phyloP scores from a whole-genome alignment of 2,329 filamentous ascomycete genomes.

The Alternaria arbusti region DNA sequence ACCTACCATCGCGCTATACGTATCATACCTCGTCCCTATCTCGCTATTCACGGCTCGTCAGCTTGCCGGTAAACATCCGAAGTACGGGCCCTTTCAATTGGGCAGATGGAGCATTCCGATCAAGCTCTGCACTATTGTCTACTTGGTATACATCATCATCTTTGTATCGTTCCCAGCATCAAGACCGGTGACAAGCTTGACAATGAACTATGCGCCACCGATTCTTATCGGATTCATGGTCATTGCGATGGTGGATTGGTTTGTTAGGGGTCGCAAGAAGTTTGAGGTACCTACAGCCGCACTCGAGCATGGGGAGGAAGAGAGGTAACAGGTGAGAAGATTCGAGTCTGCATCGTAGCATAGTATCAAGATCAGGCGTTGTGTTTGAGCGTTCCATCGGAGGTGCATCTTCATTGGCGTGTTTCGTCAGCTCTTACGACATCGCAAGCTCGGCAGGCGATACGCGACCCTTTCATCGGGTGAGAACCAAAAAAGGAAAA shows the following conservation, averaged over 20 bases:
- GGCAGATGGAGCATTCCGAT: conserved; percentile 43
- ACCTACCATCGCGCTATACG: conserved; percentile 25
- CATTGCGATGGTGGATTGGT: conserved; percentile 24
- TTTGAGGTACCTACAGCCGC: conserved; percentile 15
- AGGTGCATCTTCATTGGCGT: too few relatives aligned
- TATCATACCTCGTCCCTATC: conserved; percentile 36
- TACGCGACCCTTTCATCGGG: too few relatives aligned
- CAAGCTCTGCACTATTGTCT: conserved; percentile 43
- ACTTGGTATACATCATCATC: conserved; percentile 43
- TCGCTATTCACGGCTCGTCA: conserved; percentile 28
- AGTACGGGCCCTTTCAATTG: conserved; percentile 39
- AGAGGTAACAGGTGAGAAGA: not conserved
- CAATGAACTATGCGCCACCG: conserved; percentile 24
- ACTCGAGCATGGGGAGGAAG: not conserved
- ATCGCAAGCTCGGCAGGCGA: too few relatives aligned
- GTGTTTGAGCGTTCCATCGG: too few relatives aligned
- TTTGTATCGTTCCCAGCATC: conserved; percentile 43
- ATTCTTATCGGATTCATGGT: conserved; percentile 18
- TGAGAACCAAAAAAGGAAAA: too few relatives aligned
- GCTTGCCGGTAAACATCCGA: conserved; percentile 11
- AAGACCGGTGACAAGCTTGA: conserved; percentile 17
- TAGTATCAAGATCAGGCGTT: not conserved
- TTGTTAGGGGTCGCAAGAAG: conserved; percentile 17
- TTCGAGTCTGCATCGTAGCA: not conserved
- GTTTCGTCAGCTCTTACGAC: too few relatives aligned